phyloP scores from a whole-genome alignment of 1,284 basidiomycete genomes.

The Ustilago tritici region DNA sequence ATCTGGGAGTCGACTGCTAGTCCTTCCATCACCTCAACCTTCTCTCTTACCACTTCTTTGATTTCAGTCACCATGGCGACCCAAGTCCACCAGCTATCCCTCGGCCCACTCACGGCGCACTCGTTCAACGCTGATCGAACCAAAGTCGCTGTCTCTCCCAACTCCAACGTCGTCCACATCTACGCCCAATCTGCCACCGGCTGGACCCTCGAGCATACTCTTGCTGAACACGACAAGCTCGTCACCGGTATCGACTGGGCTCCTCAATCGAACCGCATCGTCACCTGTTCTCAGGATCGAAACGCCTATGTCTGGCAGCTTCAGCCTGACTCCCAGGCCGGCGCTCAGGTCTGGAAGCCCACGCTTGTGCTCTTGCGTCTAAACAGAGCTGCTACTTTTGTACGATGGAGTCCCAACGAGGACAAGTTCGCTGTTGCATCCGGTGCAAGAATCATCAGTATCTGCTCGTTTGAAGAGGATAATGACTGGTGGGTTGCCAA shows the following conservation, averaged over 20 bases:
- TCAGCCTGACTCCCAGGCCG: conserved; percentile 77
- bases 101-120: conserved; percentile 88
- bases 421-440: conserved; percentile 99
- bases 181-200: conserved; percentile 70
- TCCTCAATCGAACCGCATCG: conserved; percentile 93
- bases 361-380: conserved; percentile 94
- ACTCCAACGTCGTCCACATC: conserved; percentile 89
- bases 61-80: conserved; percentile 43
- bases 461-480: conserved; percentile 69
- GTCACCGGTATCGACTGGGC: conserved; percentile 99
- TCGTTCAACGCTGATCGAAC: conserved; percentile 90
- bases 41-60: not conserved
- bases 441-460: conserved; percentile 76
- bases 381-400: conserved; percentile 94
- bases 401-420: conserved; percentile 96
- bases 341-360: conserved; percentile 84
- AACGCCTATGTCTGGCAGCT: conserved; percentile 99
- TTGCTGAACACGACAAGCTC: conserved; percentile 96
- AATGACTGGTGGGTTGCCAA: conserved; percentile 99
- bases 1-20: conserved; percentile 61
- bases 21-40: conserved; percentile 37
- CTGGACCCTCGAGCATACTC: conserved; percentile 83
- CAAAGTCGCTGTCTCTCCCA: conserved; percentile 90
- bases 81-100: conserved; percentile 76
- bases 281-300: conserved; percentile 96